phyloP scores from a whole-genome alignment of 2,329 filamentous ascomycete genomes.

The Bimuria novae-zelandiae region DNA sequence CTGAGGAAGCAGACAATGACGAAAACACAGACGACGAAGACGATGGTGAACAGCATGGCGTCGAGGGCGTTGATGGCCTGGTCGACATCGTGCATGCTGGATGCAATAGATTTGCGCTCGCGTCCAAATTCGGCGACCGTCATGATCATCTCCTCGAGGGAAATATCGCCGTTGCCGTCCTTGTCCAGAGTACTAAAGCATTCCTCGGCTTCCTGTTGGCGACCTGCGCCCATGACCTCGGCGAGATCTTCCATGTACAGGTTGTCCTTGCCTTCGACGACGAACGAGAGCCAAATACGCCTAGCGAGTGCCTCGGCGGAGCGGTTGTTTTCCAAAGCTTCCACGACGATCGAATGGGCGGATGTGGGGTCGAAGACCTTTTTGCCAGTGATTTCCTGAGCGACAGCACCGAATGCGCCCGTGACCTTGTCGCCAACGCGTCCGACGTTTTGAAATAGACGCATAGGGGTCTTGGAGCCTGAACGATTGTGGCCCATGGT shows the following conservation, averaged over 20 bases:
- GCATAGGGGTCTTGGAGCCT: conserved; percentile 76
- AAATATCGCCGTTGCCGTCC: conserved; percentile 92
- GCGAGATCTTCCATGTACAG: conserved; percentile 80
- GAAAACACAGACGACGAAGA: conserved; percentile 79
- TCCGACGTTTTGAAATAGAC: conserved; percentile 70
- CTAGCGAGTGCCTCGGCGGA: conserved; percentile 91
- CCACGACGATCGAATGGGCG: conserved; percentile 84
- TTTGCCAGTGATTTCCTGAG: conserved; percentile 93
- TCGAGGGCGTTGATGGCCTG: conserved; percentile 92
- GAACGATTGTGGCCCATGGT: conserved; percentile 52
- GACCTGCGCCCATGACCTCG: conserved; percentile 80
- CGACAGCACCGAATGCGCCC: conserved; percentile 88
- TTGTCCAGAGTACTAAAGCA: conserved; percentile 80
- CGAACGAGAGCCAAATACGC: conserved; percentile 98
- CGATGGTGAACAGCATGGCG: conserved; percentile 79
- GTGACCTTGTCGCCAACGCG: conserved; percentile 92
- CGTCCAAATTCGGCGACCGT: conserved; percentile 83
- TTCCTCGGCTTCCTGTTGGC: conserved; percentile 80
- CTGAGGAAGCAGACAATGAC: conserved; percentile 92
- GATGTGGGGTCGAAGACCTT: conserved; percentile 92
- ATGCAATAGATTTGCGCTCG: conserved; percentile 84
- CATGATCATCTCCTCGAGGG: conserved; percentile 91
- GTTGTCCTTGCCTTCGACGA: conserved; percentile 82
- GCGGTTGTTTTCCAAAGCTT: conserved; percentile 82
- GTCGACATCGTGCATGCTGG: conserved; percentile 96